phyloP scores from a whole-genome alignment of 352 stramenopile genomes.

The Peronospora destructor region DNA sequence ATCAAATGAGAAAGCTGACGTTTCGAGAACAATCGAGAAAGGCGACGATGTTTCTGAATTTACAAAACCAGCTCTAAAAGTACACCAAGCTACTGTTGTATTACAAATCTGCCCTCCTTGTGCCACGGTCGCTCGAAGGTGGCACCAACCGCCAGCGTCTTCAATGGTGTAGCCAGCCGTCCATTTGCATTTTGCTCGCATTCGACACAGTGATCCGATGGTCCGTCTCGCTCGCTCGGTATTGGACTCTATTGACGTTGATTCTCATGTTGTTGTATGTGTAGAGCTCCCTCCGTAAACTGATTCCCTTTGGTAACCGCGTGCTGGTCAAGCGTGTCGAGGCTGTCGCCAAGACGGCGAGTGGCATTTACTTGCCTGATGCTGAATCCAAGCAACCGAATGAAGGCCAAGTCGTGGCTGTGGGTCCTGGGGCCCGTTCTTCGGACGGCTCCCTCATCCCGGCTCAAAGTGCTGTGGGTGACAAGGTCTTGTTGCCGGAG shows the following conservation, averaged over 20 bases:
- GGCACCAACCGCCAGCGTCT: not conserved
- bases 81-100: too few species aligned
- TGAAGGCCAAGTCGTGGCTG: slow-evolving; percentile 90
- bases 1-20: too few species aligned
- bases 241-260: not conserved
- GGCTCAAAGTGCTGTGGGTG: slow-evolving; percentile 83
- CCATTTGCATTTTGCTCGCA: slow-evolving; percentile 27
- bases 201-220: slow-evolving; percentile 8
- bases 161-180: slow-evolving; percentile 5
- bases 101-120: too few species aligned
- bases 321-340: slow-evolving; percentile 91
- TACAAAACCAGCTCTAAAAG: too few species aligned
- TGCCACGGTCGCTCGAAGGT: slow-evolving; percentile 18
- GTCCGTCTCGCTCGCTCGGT: not conserved
- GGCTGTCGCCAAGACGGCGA: slow-evolving; percentile 88
- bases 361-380: slow-evolving; percentile 92
- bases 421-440: slow-evolving; percentile 88
- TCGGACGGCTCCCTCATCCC: slow-evolving; percentile 85
- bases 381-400: slow-evolving; percentile 90
- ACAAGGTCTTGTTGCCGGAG: slow-evolving; percentile 94
- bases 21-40: too few species aligned
- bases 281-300: slow-evolving; percentile 66
- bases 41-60: too few species aligned
- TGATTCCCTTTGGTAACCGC: slow-evolving; percentile 93
- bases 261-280: too few species aligned